Base-by-base conservation (phyloP, 805 yeast genomes). In the Ogataea siamensis region DNA sequence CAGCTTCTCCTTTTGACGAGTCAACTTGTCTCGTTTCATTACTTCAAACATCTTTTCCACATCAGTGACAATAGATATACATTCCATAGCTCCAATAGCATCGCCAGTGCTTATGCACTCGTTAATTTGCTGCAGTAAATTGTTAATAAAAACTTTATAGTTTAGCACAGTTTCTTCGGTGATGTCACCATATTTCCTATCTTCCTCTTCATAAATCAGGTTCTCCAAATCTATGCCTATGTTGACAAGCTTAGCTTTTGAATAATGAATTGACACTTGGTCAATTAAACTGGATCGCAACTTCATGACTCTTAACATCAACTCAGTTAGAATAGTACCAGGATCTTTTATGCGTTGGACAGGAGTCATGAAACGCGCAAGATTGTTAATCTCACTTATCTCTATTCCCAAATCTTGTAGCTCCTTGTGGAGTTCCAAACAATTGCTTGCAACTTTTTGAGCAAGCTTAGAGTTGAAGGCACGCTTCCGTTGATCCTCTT, bases 21-120 rank as follows among this genome's bases (percentile, higher is more conserved):
- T 40, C 22, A 41, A 14, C 19, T 49, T 43, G 20, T 46, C 50
- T 9, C 38, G 21, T 36, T 71, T 63, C 60, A 74, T 68, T 0
- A 77, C 71, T 31, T 78, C 81, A 55, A 79, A 82, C 87, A 83
- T 83, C 47, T 78, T 73, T 51, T 82, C 88, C 60, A 83, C 80
- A 47, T 82, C 88, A 42, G 71, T 70, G 19, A 83, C 76, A 20
- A 80, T 80, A 0, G 78, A 76, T 38, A 82, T 66, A 48, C 87
- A 81, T 53, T 83, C 87, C 61, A 76, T 72, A 39, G 79, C 77
- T 9, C 74, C 74, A 28, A 74, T 71, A 13, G 71, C 68, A 50
- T 82, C 84, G 22, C 74, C 73, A 11, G 62, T 55, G 5, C 67
- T 68, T 6, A 78, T 72, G 3, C 83, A 75, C 11, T 60, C 63